Evolutionary conservation across 78 protist species (phyloP).

Genomic region (Isochrysis galbana): DNA sequence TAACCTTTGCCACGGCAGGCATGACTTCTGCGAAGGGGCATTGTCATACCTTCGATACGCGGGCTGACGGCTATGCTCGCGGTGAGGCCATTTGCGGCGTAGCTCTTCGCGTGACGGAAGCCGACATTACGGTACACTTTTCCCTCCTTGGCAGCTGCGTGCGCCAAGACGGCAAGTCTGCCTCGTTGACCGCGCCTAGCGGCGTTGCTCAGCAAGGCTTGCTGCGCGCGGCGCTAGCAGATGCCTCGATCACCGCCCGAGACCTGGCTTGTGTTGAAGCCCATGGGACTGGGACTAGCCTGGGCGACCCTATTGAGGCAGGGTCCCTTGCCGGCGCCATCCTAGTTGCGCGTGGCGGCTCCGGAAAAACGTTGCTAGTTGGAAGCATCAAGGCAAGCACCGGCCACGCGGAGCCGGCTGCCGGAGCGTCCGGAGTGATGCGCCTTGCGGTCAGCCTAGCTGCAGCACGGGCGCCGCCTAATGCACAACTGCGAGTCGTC

Average conservation of each 20-base stretch:
- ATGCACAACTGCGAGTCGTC: background rate
- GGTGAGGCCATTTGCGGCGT: conserved; percentile 74
- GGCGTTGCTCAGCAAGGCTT: background rate
- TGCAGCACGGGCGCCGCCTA: background rate
- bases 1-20: conserved; percentile 49
- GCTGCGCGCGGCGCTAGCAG: background rate
- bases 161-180: background rate
- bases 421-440: background rate
- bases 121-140: background rate
- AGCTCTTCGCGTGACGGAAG: background rate
- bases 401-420: conserved; percentile 68
- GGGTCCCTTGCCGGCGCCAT: conserved; percentile 26
- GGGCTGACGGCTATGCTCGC: conserved; percentile 81
- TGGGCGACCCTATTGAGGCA: conserved; percentile 66
- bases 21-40: conserved; percentile 56
- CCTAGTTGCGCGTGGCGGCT: background rate
- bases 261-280: conserved; percentile 55
- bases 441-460: background rate
- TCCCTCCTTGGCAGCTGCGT: background rate
- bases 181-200: conserved; percentile 11
- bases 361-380: background rate
- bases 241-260: background rate
- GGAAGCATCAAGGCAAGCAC: conserved; percentile 70
- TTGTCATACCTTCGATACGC: conserved; percentile 69
- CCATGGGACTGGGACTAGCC: conserved; percentile 78